phyloP scores from a whole-genome alignment of 2,329 filamentous ascomycete species.

The Fusarium camptoceras region DNA sequence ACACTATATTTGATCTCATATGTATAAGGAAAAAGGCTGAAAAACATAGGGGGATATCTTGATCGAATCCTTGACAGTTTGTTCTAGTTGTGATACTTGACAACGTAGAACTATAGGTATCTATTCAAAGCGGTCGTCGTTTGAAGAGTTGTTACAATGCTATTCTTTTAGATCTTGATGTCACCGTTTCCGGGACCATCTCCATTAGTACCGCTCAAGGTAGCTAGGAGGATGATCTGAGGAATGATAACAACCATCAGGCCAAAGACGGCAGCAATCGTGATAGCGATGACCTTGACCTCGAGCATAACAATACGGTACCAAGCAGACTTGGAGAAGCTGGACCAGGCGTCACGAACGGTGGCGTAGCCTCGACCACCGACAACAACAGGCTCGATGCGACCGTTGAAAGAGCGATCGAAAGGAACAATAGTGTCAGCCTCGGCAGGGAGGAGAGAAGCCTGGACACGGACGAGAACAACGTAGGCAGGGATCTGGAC shows the following conservation, averaged over 20 bases:
- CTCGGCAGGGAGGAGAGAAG: conserved; percentile 84
- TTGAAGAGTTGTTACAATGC: not conserved
- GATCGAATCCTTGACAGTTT: conserved; percentile 8
- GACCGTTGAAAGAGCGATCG: conserved; percentile 85
- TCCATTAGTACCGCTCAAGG: conserved; percentile 1
- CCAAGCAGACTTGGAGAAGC: conserved; percentile 79
- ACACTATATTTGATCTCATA: conserved; percentile 23
- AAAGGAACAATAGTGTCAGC: conserved; percentile 89
- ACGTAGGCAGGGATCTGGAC: conserved; percentile 81
- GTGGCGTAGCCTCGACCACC: conserved; percentile 78
- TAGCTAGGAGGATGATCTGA: conserved; percentile 60
- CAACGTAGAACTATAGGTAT: not conserved
- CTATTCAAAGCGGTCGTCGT: conserved; percentile 2
- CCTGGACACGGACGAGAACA: conserved; percentile 84
- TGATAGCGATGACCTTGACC: conserved; percentile 74
- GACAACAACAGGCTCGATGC: conserved; percentile 79
- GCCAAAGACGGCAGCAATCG: conserved; percentile 59
- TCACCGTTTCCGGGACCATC: conserved; percentile 9
- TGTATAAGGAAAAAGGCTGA: conserved; percentile 10
- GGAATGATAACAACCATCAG: conserved; percentile 62
- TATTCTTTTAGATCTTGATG: conserved; percentile 18
- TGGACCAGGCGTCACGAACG: conserved; percentile 81
- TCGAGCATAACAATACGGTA: conserved; percentile 80
- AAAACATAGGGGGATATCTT: not conserved
- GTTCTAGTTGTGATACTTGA: not conserved